phyloP scores from a whole-genome alignment of 2,329 filamentous ascomycete genomes.

The Fusarium phyllophilum region DNA sequence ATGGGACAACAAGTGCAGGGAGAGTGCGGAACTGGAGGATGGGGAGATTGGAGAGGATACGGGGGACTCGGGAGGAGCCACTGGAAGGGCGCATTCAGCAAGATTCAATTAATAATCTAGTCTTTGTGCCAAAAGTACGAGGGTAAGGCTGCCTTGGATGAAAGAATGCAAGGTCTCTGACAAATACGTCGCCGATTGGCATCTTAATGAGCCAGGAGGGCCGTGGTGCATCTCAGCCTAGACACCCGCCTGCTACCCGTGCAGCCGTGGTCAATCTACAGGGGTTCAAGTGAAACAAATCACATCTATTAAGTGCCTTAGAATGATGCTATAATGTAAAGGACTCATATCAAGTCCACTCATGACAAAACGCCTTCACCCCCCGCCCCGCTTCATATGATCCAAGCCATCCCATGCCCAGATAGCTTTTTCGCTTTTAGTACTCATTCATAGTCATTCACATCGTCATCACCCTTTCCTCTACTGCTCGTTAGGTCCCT shows the following conservation, averaged over 20 bases:
- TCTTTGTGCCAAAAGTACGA: no score
- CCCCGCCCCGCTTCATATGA: background rate
- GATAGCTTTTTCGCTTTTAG: slow-evolving; percentile 7
- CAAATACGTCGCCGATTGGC: background rate
- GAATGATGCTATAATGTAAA: slow-evolving; percentile 4
- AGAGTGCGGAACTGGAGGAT: slow-evolving; percentile 14
- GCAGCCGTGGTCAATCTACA: background rate
- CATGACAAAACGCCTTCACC: slow-evolving; percentile 28
- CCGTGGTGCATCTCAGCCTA: background rate
- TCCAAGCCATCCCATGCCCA: background rate
- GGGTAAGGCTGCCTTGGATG: background rate
- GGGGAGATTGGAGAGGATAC: background rate
- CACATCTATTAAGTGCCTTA: slow-evolving; percentile 6
- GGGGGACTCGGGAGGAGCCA: background rate
- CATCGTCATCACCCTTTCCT: slow-evolving; percentile 7
- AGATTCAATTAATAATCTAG: background rate
- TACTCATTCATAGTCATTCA: slow-evolving; percentile 6
- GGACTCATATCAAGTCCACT: slow-evolving; percentile 9
- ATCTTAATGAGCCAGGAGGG: background rate
- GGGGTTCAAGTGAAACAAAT: slow-evolving; percentile 8
- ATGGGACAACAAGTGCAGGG: background rate
- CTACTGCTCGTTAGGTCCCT: slow-evolving; percentile 70
- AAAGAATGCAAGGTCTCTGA: background rate
- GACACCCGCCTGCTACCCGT: background rate
- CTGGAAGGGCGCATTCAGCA: background rate